Evolutionary conservation across 805 yeast species (phyloP).

Genomic region (Starmerella kuoi): DNA sequence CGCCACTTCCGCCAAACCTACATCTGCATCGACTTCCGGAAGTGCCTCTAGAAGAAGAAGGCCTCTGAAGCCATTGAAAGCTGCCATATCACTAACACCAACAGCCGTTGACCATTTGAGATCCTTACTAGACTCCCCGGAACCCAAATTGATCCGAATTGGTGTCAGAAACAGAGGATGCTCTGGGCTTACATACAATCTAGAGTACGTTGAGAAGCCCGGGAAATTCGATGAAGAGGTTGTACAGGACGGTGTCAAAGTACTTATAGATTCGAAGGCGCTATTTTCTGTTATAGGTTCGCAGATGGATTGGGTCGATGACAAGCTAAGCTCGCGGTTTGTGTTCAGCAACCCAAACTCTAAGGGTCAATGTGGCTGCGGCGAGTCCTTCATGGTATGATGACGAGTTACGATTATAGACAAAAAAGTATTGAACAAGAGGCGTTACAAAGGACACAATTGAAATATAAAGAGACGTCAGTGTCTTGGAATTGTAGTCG

Average conservation of each 20-base stretch:
- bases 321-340: slow-evolving; percentile 75
- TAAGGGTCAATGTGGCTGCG: slow-evolving; percentile 97
- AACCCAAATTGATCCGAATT: slow-evolving; percentile 77
- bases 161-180: slow-evolving; percentile 97
- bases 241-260: slow-evolving; percentile 83
- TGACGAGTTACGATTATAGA: not conserved
- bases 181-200: slow-evolving; percentile 82
- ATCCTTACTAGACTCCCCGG: slow-evolving; percentile 60
- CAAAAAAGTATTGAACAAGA: too few relatives aligned
- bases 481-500: too few relatives aligned
- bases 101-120: slow-evolving; percentile 63
- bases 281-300: slow-evolving; percentile 90
- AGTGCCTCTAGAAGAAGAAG: slow-evolving; percentile 28
- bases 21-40: not conserved
- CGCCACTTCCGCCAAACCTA: too few relatives aligned
- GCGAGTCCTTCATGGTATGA: slow-evolving; percentile 94
- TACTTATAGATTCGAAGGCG: slow-evolving; percentile 90
- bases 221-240: slow-evolving; percentile 94
- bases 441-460: not conserved
- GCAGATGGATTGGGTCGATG: slow-evolving; percentile 98
- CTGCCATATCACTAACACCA: slow-evolving; percentile 69
- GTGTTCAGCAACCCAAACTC: slow-evolving; percentile 92
- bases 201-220: slow-evolving; percentile 79
- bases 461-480: too few relatives aligned
- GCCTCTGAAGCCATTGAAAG: slow-evolving; percentile 73